phyloP scores from a whole-genome alignment of 768 basidiomycete genomes.

The Kwoniella dejecticola region DNA sequence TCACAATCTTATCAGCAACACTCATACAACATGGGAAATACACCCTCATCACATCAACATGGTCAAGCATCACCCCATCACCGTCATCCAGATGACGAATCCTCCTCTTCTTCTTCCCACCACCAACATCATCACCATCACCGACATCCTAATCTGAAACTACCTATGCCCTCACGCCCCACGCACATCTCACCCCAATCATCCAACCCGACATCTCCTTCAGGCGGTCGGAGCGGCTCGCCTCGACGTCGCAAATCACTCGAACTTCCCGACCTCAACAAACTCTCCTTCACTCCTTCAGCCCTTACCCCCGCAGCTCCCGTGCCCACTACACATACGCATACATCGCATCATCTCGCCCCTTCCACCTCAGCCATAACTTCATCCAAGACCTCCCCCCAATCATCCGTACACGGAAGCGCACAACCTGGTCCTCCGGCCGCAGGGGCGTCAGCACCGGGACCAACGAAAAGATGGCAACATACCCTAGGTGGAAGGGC shows the following conservation, averaged over 20 bases:
- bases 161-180: conserved; percentile 45
- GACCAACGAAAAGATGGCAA: conserved; percentile 33
- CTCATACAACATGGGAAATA: conserved; percentile 35
- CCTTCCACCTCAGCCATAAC: conserved; percentile 24
- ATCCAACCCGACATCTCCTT: conserved; percentile 47
- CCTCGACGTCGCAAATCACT: conserved; percentile 54
- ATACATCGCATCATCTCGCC: conserved; percentile 35
- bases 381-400: not conserved
- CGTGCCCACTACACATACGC: conserved; percentile 36
- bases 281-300: conserved; percentile 49
- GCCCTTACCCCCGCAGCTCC: conserved; percentile 48
- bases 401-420: not conserved
- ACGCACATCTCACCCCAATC: conserved; percentile 43
- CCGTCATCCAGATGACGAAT: not conserved
- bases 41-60: conserved; percentile 31
- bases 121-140: not conserved
- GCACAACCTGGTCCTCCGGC: not conserved
- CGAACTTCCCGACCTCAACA: conserved; percentile 55
- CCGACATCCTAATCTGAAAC: conserved; percentile 36
- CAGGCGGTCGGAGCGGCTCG: conserved; percentile 33
- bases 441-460: not conserved
- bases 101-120: too few species aligned
- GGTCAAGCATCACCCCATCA: conserved; percentile 4
- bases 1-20: conserved; percentile 1
- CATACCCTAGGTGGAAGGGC: conserved; percentile 37